These are phyloP conservation scores for Tetrahymena thermophila DNA, from an alignment of 73 alveolate species.

Conservation along the genomic window DNA sequence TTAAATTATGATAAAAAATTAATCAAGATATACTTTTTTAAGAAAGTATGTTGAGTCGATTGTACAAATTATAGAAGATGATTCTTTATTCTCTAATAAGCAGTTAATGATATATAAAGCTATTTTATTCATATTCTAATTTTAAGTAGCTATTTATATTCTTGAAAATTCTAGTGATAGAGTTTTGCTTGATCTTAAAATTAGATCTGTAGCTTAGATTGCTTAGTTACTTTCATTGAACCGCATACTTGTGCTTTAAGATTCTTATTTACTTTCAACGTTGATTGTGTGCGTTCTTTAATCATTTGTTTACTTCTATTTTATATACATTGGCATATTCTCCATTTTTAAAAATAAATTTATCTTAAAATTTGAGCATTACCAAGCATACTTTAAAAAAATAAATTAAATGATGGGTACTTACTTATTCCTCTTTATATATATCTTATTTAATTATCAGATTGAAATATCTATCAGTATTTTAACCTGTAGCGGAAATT, in stretches of 20 bases:
- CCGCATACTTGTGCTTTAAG: neutral
- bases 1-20: neutral
- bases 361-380: neutral
- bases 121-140: neutral
- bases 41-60: neutral
- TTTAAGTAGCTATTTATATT: neutral
- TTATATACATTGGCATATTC: neutral
- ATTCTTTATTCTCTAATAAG: neutral
- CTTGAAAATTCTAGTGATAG: neutral
- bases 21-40: neutral
- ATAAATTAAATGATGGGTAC: neutral
- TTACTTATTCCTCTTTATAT: neutral
- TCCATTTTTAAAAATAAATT: neutral
- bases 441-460: neutral
- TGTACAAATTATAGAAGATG: neutral
- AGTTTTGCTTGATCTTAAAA: neutral
- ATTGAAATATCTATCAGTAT: neutral
- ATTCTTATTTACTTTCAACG: neutral
- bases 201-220: neutral
- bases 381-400: neutral
- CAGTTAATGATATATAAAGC: neutral
- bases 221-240: neutral
- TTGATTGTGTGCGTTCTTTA: neutral
- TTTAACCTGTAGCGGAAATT: neutral
- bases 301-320: neutral